Evolutionary conservation across 768 basidiomycete species (phyloP), one percentile per base, ranked within the genome.

Genomic region (Tricholoma terreum): DNA sequence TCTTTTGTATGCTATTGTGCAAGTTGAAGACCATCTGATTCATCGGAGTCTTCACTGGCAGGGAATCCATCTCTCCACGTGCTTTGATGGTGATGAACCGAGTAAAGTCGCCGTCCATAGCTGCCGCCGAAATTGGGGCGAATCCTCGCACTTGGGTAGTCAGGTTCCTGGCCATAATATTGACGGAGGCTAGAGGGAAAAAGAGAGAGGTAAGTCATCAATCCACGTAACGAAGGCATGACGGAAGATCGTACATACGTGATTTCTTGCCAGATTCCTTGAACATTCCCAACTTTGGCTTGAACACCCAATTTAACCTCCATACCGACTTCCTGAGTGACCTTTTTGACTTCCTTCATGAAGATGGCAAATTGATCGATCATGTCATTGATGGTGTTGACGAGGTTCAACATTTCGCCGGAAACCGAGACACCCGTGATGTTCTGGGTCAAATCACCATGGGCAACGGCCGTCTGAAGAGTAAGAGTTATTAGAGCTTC

Each of bases 51-150:
- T 99, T 98, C n/a, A n/a, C n/a, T n/a, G n/a, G n/a, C 76, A 99
- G 81, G 50, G 92, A 94, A 73, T 98, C 95, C 97, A 98, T 98
- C 74, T 99, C 97, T 50, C 97, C 97, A 60, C 85, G 89, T 1
- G 97, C 97, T 66, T 98, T 96, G 67, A 99, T 96, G 22, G 97
- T 98, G 77, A 99, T 98, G 81, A 98, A 99, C 12, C 94, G 85
- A 22, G 94, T 96, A 74, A 98, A 98, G 74, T 98, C 97, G 59
- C 97, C 96, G 66, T 98, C 97, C 80, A 96, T 98, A 15, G 97
- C 97, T 0, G 97, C 96, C 0, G 95, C 96, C 1, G 93, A 95
- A 64, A 98, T 98, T 72, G 98, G 97, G 1, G 95, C 97, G 66
- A 99, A 99, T 4, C 96, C 97, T 71, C 97, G 89, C 50, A 98